A percentile compares a stretch with the other conserved stretches of the same genome.
Conservation (phyloP, 345 rosid genomes). For the Syzygium grande region DNA sequence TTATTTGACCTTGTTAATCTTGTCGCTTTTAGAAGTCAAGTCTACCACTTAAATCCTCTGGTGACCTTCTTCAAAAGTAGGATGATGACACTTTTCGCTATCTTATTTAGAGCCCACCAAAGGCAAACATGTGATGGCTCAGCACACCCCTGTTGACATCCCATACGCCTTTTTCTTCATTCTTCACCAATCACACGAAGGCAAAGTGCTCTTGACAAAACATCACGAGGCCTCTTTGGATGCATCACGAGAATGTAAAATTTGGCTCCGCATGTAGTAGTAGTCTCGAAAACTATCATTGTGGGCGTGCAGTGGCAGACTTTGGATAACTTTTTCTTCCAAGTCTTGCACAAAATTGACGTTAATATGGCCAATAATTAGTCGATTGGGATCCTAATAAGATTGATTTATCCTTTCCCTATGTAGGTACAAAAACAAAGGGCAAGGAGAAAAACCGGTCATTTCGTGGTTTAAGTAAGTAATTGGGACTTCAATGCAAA, state of each 20-base stretch:
- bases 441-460: background rate
- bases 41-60: background rate
- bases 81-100: background rate
- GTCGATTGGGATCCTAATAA: background rate
- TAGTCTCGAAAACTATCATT: background rate
- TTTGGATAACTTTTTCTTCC: background rate
- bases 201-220: background rate
- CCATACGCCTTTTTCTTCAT: background rate
- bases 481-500: background rate
- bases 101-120: background rate
- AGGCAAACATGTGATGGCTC: background rate
- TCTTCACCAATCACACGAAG: background rate
- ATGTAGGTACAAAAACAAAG: background rate
- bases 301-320: background rate
- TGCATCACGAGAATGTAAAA: background rate
- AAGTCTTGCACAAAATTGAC: background rate
- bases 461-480: background rate
- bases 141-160: background rate
- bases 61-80: background rate
- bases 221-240: background rate
- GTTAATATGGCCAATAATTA: background rate
- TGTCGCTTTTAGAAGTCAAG: background rate
- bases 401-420: background rate
- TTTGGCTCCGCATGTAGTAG: background rate
- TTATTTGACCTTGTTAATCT: background rate